These are phyloP conservation scores for Suillus occidentalis DNA, from an alignment of 768 basidiomycete species.

Conservation along the genomic window DNA sequence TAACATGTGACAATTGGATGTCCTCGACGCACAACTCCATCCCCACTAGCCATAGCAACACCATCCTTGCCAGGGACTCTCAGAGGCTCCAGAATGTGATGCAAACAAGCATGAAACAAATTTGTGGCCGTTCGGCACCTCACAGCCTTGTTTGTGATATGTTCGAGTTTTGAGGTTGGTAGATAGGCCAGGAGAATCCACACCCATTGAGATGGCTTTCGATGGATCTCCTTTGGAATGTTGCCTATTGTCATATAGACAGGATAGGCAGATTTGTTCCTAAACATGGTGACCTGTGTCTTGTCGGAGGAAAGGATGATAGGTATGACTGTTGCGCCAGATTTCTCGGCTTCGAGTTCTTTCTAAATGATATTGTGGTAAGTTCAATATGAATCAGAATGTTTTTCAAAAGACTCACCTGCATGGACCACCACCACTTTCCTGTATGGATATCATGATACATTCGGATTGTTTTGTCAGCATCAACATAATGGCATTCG, in stretches of 20 bases:
- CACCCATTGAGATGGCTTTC: slow-evolving; percentile 17
- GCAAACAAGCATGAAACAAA: slow-evolving; percentile 39
- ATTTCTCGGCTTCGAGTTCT: slow-evolving; percentile 13
- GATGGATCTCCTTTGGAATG: slow-evolving; percentile 34
- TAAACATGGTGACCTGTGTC: slow-evolving; percentile 17
- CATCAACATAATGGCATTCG: slow-evolving; percentile 38
- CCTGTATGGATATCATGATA: slow-evolving; percentile 48
- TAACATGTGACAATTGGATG: too few species aligned
- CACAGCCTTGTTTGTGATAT: slow-evolving; percentile 15
- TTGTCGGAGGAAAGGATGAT: slow-evolving; percentile 26
- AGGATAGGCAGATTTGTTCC: slow-evolving; percentile 20
- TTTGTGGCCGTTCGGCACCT: slow-evolving; percentile 28
- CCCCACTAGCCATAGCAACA: slow-evolving; percentile 30
- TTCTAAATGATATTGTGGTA: slow-evolving; percentile 8
- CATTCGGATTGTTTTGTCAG: slow-evolving; percentile 22
- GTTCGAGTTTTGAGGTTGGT: slow-evolving; percentile 8
- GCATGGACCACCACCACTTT: slow-evolving; percentile 45
- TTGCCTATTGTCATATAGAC: slow-evolving; percentile 34
- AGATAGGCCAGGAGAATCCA: slow-evolving; percentile 1
- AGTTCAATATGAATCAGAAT: neutral
- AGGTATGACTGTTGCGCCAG: neutral
- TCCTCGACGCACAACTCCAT: slow-evolving; percentile 37
- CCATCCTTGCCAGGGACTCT: slow-evolving; percentile 28
- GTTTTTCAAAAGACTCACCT: slow-evolving; percentile 31
- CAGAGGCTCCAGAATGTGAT: slow-evolving; percentile 30